These are phyloP conservation scores for Inonotus obliquus DNA, from an alignment of 1,284 basidiomycete species.

Conservation along the genomic window DNA sequence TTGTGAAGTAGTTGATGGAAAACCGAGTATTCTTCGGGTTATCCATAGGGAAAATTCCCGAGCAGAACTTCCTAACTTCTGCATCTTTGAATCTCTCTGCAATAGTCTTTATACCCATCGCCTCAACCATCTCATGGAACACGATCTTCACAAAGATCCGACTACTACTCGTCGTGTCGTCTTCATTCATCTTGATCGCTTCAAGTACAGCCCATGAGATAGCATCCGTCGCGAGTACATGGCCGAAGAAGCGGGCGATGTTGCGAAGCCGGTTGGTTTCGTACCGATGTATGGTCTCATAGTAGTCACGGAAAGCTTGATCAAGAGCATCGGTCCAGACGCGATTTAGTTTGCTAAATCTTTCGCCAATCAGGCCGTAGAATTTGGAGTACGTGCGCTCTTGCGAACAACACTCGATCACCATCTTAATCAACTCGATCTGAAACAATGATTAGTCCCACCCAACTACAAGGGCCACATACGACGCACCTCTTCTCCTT, in stretches of 20 bases:
- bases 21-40: conserved; percentile 97
- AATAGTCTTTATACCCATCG: conserved; percentile 82
- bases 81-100: conserved; percentile 85
- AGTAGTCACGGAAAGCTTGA: conserved; percentile 86
- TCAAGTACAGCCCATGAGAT: conserved; percentile 88
- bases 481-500: conserved; percentile 82
- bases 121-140: conserved; percentile 92
- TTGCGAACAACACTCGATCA: conserved; percentile 99
- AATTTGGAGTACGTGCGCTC: conserved; percentile 96
- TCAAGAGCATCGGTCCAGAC: conserved; percentile 92
- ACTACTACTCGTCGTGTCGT: conserved; percentile 93
- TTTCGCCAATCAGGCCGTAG: conserved; percentile 94
- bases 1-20: conserved; percentile 97
- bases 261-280: conserved; percentile 98
- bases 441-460: conserved; percentile 28
- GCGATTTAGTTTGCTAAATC: conserved; percentile 93
- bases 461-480: not conserved
- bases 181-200: conserved; percentile 91
- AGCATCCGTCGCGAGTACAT: conserved; percentile 80
- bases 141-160: conserved; percentile 98
- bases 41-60: conserved; percentile 92
- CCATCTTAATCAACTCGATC: conserved; percentile 97
- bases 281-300: conserved; percentile 96
- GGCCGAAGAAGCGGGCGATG: conserved; percentile 95
- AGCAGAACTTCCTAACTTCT: conserved; percentile 72